These are phyloP conservation scores for Herpetospermum pedunculosum DNA, from an alignment of 306 rosid species.

Conservation along the genomic window DNA sequence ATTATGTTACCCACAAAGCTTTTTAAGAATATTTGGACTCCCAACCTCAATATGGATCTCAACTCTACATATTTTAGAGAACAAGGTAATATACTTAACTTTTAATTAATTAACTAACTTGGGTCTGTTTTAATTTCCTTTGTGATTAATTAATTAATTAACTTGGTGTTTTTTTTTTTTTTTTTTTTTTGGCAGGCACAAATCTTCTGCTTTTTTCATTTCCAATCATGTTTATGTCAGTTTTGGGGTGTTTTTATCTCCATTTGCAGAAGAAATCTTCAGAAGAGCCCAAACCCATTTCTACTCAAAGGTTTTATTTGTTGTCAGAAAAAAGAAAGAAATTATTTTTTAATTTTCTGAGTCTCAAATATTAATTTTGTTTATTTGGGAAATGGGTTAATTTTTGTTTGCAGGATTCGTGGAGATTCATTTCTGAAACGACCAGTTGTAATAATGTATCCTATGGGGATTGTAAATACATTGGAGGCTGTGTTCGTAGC, in stretches of 20 bases:
- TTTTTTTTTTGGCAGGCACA: not conserved
- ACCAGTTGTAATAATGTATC: slow-evolving; percentile 35
- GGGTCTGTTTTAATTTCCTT: not conserved
- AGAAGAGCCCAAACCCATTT: not conserved
- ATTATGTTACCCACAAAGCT: slow-evolving; percentile 8
- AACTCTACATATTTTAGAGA: slow-evolving; percentile 7
- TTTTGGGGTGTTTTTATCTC: slow-evolving; percentile 11
- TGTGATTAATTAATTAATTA: not conserved
- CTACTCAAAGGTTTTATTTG: slow-evolving; percentile 13
- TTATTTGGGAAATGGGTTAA: not conserved
- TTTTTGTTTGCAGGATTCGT: not conserved
- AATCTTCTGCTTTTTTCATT: slow-evolving; percentile 15
- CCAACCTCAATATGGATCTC: slow-evolving; percentile 1
- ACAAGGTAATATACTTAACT: too few relatives aligned
- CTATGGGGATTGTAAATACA: slow-evolving; percentile 42
- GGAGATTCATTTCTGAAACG: slow-evolving; percentile 24
- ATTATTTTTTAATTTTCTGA: too few relatives aligned
- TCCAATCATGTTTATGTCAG: slow-evolving; percentile 11
- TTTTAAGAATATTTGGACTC: slow-evolving; percentile 5
- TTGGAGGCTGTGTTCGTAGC: slow-evolving; percentile 36
- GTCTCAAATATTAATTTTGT: too few relatives aligned
- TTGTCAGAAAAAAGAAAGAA: too few relatives aligned
- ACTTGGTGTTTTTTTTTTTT: too few relatives aligned
- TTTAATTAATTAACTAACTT: too few relatives aligned
- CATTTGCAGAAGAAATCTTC: slow-evolving; percentile 7